A percentile compares a stretch with the other conserved stretches of the same genome.
phyloP scores from a whole-genome alignment of 2,329 filamentous ascomycete species.

The Diaporthe sp. region DNA sequence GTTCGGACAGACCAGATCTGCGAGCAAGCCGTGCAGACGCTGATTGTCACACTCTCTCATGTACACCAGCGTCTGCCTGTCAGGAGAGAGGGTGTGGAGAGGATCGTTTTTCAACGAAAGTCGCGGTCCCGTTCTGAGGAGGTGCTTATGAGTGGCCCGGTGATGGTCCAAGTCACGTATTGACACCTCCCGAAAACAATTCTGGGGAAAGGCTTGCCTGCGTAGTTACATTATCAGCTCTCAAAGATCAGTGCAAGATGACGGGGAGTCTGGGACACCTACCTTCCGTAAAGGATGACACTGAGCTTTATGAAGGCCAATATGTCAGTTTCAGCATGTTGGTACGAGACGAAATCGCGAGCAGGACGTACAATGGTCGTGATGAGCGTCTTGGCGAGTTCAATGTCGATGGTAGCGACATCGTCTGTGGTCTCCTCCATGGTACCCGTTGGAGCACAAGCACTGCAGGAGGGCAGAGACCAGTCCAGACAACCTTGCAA shows the following conservation, averaged over 20 bases:
- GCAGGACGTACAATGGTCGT: not conserved
- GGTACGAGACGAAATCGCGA: no score
- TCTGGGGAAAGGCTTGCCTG: slow-evolving; percentile 23
- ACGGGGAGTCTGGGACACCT: not conserved
- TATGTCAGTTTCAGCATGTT: not conserved
- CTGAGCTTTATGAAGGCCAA: slow-evolving; percentile 5
- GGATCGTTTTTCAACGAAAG: not conserved
- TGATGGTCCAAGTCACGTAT: not conserved
- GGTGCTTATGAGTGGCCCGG: slow-evolving; percentile 1
- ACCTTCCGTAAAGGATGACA: slow-evolving; percentile 33
- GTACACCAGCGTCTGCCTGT: not conserved
- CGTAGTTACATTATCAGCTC: not conserved
- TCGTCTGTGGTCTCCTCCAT: not conserved
- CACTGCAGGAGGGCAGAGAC: not conserved
- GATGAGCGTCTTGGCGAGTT: slow-evolving; percentile 21
- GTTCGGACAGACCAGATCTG: slow-evolving; percentile 11
- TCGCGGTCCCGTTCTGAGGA: slow-evolving; percentile 12
- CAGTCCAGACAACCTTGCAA: not conserved
- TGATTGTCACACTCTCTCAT: not conserved
- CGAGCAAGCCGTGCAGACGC: slow-evolving; percentile 18
- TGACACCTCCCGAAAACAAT: slow-evolving; percentile 31
- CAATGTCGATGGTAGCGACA: not conserved
- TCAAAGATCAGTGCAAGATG: no score
- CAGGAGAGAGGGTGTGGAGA: not conserved
- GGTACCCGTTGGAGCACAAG: not conserved